Evolutionary conservation across 768 basidiomycete species (phyloP), one percentile per base, ranked within the genome.

Genomic region (Psilocybe subaeruginosa): DNA sequence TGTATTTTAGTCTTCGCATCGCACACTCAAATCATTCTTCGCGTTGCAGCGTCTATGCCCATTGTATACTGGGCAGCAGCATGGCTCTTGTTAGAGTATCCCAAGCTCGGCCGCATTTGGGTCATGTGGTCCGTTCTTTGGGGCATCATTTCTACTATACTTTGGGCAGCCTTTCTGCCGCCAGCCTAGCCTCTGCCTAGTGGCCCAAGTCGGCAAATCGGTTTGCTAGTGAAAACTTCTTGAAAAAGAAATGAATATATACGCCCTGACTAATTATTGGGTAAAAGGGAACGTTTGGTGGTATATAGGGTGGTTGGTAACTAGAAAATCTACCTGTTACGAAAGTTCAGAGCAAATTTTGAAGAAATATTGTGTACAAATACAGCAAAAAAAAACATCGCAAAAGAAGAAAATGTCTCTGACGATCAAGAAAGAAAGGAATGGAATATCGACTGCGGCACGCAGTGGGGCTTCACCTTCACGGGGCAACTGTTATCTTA

Each of bases 121-220:
- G 76, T 95, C 2, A 70, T 74, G 9, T 99, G 95, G 92, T 87
- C 85, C 57, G 70, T 90, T 1, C 63, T 89, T 0, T 99, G 96
- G 95, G 88, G 91, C 3, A 73, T 79, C 1, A 67, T 88, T 16
- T 87, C 87, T 9, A 72, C 89, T 17, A 80, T 93, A 3, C 77
- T 97, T 0, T 99, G 95, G 95, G 83, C 80, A 1, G 83, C 85
- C 2, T 96, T 95, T 70, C 81, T 97, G 31, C 97, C 97, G 0
- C 97, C 97, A n/a, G 97, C 96, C 0, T 97, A 76, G 48, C 4
- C 1, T 35, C 33, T 7, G 11, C 11, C 6, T 35, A 6, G 33
- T 35, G 11, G 11, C 33, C 11, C 33, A 35, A 35, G 33, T 35
- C 33, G 11, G 33, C 23, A 23, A 35, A 35, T 35, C 6, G 33